Conservation (phyloP, 345 rosid species). For the Syzygium jambos region DNA sequence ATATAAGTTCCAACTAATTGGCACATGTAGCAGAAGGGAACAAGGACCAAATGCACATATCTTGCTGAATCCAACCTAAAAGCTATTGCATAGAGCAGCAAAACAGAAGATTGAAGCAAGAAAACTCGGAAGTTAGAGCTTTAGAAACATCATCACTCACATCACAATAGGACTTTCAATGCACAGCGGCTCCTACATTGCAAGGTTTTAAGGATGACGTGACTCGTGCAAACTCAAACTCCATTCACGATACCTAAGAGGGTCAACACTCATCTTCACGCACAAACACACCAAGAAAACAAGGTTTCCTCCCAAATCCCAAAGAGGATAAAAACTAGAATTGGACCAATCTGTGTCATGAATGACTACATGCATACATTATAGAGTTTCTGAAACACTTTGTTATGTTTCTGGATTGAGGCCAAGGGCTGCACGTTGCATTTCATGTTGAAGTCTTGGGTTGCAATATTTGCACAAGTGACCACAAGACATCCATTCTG, state of each 20-base stretch:
- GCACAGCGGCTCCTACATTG: not conserved
- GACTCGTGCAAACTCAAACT: not conserved
- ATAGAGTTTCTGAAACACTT: not conserved
- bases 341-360: not conserved
- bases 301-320: not conserved
- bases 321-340: not conserved
- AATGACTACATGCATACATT: not conserved
- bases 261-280: not conserved
- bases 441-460: constrained; percentile 35
- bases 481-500: constrained; percentile 93
- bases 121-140: not conserved
- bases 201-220: not conserved
- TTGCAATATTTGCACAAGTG: constrained; percentile 82
- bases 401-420: not conserved
- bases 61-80: not conserved
- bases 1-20: not conserved
- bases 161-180: not conserved
- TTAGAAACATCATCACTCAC: not conserved
- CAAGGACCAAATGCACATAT: not conserved
- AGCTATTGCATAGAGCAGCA: not conserved
- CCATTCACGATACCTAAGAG: not conserved
- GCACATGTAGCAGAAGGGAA: not conserved
- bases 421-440: not conserved
- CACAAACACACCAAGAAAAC: constrained; percentile 21
- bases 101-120: not conserved